Evolutionary conservation across 306 rosid genomes (phyloP).

Genomic region (Citrullus mucosospermus): DNA sequence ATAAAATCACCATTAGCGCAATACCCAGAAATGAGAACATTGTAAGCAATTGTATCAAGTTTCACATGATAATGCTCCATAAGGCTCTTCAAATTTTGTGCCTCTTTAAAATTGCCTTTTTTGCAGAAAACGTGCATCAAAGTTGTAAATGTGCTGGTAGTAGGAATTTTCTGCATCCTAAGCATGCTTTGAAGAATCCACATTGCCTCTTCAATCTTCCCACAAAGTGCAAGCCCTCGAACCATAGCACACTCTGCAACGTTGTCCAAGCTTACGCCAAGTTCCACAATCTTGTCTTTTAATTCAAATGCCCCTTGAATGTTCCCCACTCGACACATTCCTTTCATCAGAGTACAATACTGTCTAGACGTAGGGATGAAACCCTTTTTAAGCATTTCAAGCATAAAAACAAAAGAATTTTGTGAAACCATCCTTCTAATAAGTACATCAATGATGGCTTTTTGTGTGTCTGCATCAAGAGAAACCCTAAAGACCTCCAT

Average conservation of each 20-base stretch:
- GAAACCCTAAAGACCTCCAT: constrained; percentile 30
- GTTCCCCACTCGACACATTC: constrained; percentile 65
- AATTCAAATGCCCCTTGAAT: constrained; percentile 44
- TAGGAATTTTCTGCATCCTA: constrained; percentile 36
- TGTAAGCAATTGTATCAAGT: constrained; percentile 45
- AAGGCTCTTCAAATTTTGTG: constrained; percentile 32
- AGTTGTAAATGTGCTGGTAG: constrained; percentile 64
- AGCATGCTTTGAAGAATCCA: constrained; percentile 42
- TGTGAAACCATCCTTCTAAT: constrained; percentile 31
- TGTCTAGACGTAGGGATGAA: constrained; percentile 41
- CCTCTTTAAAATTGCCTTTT: constrained; percentile 42
- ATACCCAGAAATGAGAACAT: constrained; percentile 61
- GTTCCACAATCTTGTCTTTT: constrained; percentile 46
- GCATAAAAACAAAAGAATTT: constrained; percentile 33
- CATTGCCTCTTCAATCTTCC: constrained; percentile 45
- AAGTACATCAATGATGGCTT: constrained; percentile 39
- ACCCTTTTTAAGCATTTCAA: constrained; percentile 44
- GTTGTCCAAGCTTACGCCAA: constrained; percentile 32
- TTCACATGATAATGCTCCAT: constrained; percentile 48
- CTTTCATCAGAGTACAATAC: constrained; percentile 46
- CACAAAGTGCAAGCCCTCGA: constrained; percentile 53
- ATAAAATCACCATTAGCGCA: constrained; percentile 46
- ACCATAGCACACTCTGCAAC: constrained; percentile 63
- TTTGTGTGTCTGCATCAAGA: constrained; percentile 32
- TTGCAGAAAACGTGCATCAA: constrained; percentile 50